Base-by-base conservation (phyloP, 768 basidiomycete species). In the Podaxis carcinomalis region DNA sequence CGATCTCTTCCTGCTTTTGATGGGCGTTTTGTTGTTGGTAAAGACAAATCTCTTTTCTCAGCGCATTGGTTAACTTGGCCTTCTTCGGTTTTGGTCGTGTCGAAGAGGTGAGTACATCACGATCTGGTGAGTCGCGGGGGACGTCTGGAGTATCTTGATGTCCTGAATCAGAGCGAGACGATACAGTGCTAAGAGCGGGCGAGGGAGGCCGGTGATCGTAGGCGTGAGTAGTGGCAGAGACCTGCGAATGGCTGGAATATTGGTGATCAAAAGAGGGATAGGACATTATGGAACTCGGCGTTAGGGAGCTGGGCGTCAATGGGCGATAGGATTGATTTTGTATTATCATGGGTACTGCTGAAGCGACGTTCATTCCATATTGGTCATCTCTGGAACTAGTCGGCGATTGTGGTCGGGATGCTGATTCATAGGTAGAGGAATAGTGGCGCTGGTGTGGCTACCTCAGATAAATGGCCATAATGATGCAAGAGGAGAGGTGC, bases 1-100 rank as follows among this genome's bases (percentile, higher is more conserved):
- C 93, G 66, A 95, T 92, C 69, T 93, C 90, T 68, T 94, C 92
- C 72, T 95, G 93, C 61, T 89, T 83, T 19, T 83, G 78, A 56
- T 83, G 82, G 0, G 88, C 89, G 67, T 91, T 77, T 3, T 84
- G 74, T 56, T 78, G 73, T 62, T 86, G 83, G 70, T 84, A 88
- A 11, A 78, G 58, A 67, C 93, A 94, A 59, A 95, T 93, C 14
- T 80, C 77, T 69, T 86, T 88, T 64, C 90, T 85, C 68, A 92
- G 88, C 28, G 80, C 77, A 69, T 89, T 89, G 68, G 83, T 85
- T 46, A 95, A 84, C 53, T 89, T 85, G 21, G 59, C 59, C 44
- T 61, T 61, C 35, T 61, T 61, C 19, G 44, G 52, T 40, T 56
- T 65, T 16, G 60, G 52, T n/a, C 47, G 37, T n/a, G 63, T 44